Conservation (phyloP, 306 rosid genomes). For the Vigna reflexopilosa region DNA sequence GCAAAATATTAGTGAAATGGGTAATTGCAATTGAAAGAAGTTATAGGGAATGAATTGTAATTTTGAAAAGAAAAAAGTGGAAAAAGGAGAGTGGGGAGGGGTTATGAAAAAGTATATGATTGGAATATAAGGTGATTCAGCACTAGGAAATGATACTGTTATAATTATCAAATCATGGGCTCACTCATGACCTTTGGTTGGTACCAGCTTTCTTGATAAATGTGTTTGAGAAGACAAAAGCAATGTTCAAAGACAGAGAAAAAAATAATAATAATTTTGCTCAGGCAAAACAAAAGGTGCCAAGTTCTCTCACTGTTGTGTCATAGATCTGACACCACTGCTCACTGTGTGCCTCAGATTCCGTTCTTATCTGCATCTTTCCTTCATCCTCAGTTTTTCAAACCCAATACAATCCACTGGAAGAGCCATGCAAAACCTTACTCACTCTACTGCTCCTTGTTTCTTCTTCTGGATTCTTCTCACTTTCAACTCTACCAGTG, state of each 20-base stretch:
- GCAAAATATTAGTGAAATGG: slow-evolving; percentile 17
- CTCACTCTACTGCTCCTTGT: slow-evolving; percentile 3
- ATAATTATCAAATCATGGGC: slow-evolving; percentile 56
- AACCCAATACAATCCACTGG: slow-evolving; percentile 39
- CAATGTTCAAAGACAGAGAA: slow-evolving; percentile 54
- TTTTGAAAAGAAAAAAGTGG: neutral
- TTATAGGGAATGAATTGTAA: neutral
- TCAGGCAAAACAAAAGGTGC: slow-evolving; percentile 55
- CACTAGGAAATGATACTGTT: slow-evolving; percentile 45
- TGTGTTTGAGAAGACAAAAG: slow-evolving; percentile 80
- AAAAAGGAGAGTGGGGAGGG: neutral
- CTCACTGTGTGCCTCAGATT: slow-evolving; percentile 51
- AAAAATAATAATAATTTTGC: slow-evolving; percentile 45
- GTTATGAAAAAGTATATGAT: slow-evolving; percentile 35
- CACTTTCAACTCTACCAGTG: neutral
- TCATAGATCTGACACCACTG: slow-evolving; percentile 69
- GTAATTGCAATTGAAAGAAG: slow-evolving; percentile 8
- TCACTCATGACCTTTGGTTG: slow-evolving; percentile 50
- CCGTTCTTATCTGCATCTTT: slow-evolving; percentile 53
- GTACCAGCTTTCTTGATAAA: slow-evolving; percentile 65
- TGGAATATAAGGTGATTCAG: slow-evolving; percentile 41
- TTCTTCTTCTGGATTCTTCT: slow-evolving; percentile 27
- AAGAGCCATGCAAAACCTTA: slow-evolving; percentile 51
- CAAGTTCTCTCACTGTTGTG: slow-evolving; percentile 56
- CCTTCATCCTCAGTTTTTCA: slow-evolving; percentile 5